Conservation (phyloP, 2,329 filamentous ascomycete genomes). For the Apiospora hydei region DNA sequence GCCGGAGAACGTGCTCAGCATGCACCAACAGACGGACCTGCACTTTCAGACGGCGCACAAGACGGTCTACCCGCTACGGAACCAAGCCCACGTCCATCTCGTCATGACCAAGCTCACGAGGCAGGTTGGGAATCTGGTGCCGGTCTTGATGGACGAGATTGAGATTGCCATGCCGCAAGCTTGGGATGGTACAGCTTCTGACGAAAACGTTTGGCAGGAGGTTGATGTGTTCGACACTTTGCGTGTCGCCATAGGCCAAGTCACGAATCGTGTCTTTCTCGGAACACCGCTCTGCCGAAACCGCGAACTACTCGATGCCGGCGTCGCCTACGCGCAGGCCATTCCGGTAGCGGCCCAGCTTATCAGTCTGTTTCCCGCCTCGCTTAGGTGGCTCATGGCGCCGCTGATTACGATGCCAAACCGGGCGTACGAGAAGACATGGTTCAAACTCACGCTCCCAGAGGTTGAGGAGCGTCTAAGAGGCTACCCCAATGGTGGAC, state of each 20-base stretch:
- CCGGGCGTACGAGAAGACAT: slow-evolving; percentile 31
- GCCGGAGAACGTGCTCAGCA: slow-evolving; percentile 20
- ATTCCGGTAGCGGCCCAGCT: slow-evolving; percentile 31
- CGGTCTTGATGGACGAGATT: neutral
- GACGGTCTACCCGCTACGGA: slow-evolving; percentile 20
- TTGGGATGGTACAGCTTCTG: neutral
- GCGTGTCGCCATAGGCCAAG: slow-evolving; percentile 25
- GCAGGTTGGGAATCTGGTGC: neutral
- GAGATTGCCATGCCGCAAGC: neutral
- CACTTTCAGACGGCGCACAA: slow-evolving; percentile 23
- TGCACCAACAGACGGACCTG: slow-evolving; percentile 22
- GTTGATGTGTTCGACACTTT: slow-evolving; percentile 25
- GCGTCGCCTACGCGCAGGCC: slow-evolving; percentile 32
- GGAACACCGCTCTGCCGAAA: slow-evolving; percentile 35
- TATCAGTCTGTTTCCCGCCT: slow-evolving; percentile 31
- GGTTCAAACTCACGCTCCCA: slow-evolving; percentile 29
- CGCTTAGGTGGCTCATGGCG: slow-evolving; percentile 31
- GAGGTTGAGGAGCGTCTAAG: slow-evolving; percentile 34
- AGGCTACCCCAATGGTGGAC: slow-evolving; percentile 19
- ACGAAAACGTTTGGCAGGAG: neutral
- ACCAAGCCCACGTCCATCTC: slow-evolving; percentile 20
- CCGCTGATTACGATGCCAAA: slow-evolving; percentile 33
- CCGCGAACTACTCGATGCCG: slow-evolving; percentile 31
- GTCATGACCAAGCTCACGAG: slow-evolving; percentile 21
- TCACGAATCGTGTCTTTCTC: slow-evolving; percentile 33